phyloP scores from a whole-genome alignment of 495 filamentous ascomycete species.

The Penicillium robsamsonii region DNA sequence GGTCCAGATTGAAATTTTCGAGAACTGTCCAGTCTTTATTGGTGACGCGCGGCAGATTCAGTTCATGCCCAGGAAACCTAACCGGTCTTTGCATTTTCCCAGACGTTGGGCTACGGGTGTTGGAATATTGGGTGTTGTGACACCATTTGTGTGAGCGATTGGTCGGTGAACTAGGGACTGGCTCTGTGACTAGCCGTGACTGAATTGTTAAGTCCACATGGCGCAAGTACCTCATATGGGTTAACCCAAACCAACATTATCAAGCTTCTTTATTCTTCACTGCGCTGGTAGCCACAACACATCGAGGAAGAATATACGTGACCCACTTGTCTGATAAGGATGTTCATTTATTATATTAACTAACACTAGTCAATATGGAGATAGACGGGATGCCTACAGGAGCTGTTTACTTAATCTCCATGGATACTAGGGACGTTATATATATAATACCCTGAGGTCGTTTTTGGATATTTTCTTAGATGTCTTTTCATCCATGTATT shows the following conservation, averaged over 20 bases:
- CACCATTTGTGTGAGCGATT: slow-evolving; percentile 43
- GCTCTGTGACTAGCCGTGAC: background rate
- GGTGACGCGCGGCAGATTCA: slow-evolving; percentile 46
- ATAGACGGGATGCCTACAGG: no score
- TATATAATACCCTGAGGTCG: no score
- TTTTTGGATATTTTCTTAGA: no score
- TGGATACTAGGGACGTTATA: no score
- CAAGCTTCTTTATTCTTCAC: background rate
- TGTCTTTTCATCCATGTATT: no score
- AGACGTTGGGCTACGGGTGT: background rate
- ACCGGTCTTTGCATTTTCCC: slow-evolving; percentile 11
- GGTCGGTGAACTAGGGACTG: slow-evolving; percentile 58
- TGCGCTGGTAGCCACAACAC: background rate
- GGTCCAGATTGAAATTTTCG: slow-evolving; percentile 61
- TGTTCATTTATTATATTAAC: background rate
- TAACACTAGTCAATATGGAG: no score
- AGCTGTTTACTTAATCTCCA: no score
- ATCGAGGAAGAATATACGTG: background rate
- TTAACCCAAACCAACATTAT: background rate
- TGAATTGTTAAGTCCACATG: slow-evolving; percentile 22
- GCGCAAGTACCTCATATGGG: background rate
- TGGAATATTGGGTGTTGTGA: background rate
- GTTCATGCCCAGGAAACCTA: slow-evolving; percentile 52
- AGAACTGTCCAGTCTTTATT: slow-evolving; percentile 64
- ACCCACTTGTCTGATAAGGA: background rate